A percentile compares a stretch with the other conserved stretches of the same genome.
These are phyloP conservation scores for Sporothrix luriei DNA, from an alignment of 2,329 filamentous ascomycete genomes.

Conservation along the genomic window DNA sequence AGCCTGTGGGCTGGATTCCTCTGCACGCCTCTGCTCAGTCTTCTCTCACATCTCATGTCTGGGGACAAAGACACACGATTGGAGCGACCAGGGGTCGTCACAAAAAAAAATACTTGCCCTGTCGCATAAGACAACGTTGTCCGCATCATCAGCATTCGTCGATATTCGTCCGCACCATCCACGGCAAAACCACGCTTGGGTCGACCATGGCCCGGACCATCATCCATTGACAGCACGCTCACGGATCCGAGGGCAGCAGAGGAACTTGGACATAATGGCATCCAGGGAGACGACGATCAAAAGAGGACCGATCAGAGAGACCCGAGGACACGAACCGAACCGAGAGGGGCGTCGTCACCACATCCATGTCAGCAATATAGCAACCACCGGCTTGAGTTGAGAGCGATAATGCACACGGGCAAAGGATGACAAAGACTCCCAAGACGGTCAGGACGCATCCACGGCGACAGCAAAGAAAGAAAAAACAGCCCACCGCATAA, in stretches of 20 bases:
- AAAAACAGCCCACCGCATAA: not conserved
- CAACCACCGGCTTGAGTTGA: not conserved
- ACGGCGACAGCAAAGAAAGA: not conserved
- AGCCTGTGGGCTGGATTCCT: not conserved
- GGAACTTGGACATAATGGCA: not conserved
- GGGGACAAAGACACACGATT: not conserved
- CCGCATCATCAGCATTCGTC: slow-evolving; percentile 4
- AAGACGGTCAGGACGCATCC: too few relatives aligned
- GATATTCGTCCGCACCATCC: slow-evolving; percentile 8
- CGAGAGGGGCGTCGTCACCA: not conserved
- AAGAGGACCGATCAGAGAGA: slow-evolving; percentile 7
- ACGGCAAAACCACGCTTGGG: not conserved
- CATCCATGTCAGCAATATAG: slow-evolving; percentile 3
- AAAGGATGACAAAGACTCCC: not conserved
- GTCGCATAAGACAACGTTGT: not conserved
- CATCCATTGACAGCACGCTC: not conserved
- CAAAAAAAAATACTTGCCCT: not conserved
- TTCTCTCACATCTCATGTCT: slow-evolving; percentile 15
- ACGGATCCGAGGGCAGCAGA: slow-evolving; percentile 11
- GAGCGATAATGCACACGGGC: not conserved
- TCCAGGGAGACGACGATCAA: not conserved
- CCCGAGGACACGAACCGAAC: slow-evolving; percentile 4
- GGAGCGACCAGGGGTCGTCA: not conserved
- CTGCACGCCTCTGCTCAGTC: not conserved
- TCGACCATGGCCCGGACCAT: slow-evolving; percentile 15